Evolutionary conservation across 768 basidiomycete genomes (phyloP), one percentile per base, ranked within the genome.

Genomic region (Suillus bovinus): DNA sequence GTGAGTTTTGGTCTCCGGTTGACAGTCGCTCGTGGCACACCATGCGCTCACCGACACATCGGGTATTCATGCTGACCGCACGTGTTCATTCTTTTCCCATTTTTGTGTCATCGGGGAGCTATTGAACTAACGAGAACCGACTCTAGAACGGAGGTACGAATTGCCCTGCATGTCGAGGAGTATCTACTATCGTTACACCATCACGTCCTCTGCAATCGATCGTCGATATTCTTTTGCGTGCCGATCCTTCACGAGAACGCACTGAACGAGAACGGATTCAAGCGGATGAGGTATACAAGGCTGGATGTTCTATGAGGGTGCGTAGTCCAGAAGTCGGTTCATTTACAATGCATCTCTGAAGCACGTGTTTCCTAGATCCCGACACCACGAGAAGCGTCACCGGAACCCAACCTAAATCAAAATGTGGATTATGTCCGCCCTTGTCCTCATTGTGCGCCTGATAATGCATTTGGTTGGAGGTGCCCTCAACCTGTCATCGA

Each of bases 401-500:
- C 93, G 22, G 89, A 92, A 70, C 89, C 90, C 41, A 85, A 84
- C 68, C 74, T 91, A 47, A 84, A 88, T 69, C 79, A 82, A 47
- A 86, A 83, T 59, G 75, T 79, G 22, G 89, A 91, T 58, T 87
- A 81, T 73, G 84, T 85, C 2, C 86, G 88, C 11, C 93, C 93
- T 7, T 94, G 93, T 70, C 90, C 93, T 0, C 90, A 93, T 66
- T 94, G 92, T 69, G 46, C 74, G 17, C 78, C 83, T 2, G 85
- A 84, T 57, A 94, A 94, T 67, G 80, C 81, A 7, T 91, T 82
- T 67, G 91, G 89, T 3, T 94, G 91, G 90, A 79, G 81, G 66
- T 94, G 93, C 69, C 87, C 91, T n/a, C 82, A 85, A 56, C 93
- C 93, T 41, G 86, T 94, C 29, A 77, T 84, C 10, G 91, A 94